Evolutionary conservation across 2,329 filamentous ascomycete genomes (phyloP).

Genomic region (Fusarium irregulare): DNA sequence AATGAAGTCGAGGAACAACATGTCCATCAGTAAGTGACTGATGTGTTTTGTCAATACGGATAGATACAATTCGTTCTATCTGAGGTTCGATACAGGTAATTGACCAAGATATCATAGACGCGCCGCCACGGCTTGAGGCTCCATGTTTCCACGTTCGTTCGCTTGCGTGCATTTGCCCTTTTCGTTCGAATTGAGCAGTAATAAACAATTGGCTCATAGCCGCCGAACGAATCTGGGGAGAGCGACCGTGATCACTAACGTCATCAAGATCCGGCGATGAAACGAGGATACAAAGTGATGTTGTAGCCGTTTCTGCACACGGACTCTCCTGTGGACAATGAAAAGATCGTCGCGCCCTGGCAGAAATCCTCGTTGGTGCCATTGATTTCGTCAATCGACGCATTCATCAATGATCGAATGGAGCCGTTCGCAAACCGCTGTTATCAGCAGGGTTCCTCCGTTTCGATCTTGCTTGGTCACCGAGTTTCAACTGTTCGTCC

Average conservation of each 20-base stretch:
- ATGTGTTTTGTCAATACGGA: not conserved
- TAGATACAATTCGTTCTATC: not conserved
- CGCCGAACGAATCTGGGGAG: constrained; percentile 38
- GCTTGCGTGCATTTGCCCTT: constrained; percentile 40
- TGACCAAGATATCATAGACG: not conserved
- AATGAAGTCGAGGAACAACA: constrained; percentile 8
- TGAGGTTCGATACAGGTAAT: not conserved
- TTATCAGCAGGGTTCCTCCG: constrained; percentile 35
- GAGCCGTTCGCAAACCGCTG: constrained; percentile 33
- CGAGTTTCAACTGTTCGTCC: constrained; percentile 9
- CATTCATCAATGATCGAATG: constrained; percentile 36
- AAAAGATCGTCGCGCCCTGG: constrained; percentile 31
- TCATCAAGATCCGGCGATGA: constrained; percentile 39
- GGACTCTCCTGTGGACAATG: constrained; percentile 44
- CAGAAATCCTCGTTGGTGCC: constrained; percentile 27
- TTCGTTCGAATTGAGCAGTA: constrained; percentile 26
- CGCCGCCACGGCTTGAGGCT: not conserved
- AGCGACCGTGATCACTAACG: constrained; percentile 39
- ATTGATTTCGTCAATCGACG: constrained; percentile 35
- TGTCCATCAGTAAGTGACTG: not conserved
- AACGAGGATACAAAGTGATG: constrained; percentile 45
- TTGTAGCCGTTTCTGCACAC: constrained; percentile 44
- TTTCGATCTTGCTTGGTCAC: constrained; percentile 22
- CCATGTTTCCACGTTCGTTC: constrained; percentile 18
- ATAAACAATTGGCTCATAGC: constrained; percentile 38